Percentiles rank a stretch among this genome's conserved stretches.
Evolutionary conservation across 208 protist genomes (phyloP).

Genomic region (Trypanosoma avium): DNA sequence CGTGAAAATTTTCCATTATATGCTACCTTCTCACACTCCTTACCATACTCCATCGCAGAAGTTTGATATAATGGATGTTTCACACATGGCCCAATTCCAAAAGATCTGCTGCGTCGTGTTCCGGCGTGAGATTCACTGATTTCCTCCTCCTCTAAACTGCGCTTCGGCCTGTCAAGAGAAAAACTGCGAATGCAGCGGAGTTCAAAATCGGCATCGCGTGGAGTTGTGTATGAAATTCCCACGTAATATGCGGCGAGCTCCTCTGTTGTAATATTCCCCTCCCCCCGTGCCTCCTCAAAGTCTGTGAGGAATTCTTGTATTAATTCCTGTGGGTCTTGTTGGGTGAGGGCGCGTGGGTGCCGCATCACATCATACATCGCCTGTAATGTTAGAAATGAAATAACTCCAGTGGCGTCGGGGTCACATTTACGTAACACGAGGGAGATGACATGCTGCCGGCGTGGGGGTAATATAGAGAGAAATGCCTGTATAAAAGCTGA

Average conservation of each 20-base stretch:
- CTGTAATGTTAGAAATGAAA: conserved; percentile 42
- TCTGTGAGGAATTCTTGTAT: conserved; percentile 46
- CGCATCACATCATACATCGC: conserved; percentile 71
- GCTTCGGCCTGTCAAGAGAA: conserved; percentile 72
- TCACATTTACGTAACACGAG: conserved; percentile 68
- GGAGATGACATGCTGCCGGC: conserved; percentile 59
- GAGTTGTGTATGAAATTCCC: conserved; percentile 51
- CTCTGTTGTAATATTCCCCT: conserved; percentile 44
- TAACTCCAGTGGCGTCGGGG: conserved; percentile 40
- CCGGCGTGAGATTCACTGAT: conserved; percentile 2
- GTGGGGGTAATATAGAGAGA: conserved; percentile 38
- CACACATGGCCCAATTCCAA: conserved; percentile 35
- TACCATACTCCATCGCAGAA: conserved; percentile 71
- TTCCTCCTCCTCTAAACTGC: conserved; percentile 38
- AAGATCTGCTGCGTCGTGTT: not conserved
- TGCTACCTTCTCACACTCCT: conserved; percentile 33
- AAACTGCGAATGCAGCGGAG: conserved; percentile 82
- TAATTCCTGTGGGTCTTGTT: conserved; percentile 46
- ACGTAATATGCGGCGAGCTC: conserved; percentile 71
- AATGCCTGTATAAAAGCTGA: conserved; percentile 45
- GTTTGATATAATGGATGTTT: conserved; percentile 77
- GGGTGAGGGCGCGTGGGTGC: conserved; percentile 62
- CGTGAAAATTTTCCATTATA: conserved; percentile 40
- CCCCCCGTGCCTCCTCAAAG: conserved; percentile 33
- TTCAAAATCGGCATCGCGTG: conserved; percentile 77